Evolutionary conservation across 768 basidiomycete genomes (phyloP).

Genomic region (Coprinopsis marcescibilis): DNA sequence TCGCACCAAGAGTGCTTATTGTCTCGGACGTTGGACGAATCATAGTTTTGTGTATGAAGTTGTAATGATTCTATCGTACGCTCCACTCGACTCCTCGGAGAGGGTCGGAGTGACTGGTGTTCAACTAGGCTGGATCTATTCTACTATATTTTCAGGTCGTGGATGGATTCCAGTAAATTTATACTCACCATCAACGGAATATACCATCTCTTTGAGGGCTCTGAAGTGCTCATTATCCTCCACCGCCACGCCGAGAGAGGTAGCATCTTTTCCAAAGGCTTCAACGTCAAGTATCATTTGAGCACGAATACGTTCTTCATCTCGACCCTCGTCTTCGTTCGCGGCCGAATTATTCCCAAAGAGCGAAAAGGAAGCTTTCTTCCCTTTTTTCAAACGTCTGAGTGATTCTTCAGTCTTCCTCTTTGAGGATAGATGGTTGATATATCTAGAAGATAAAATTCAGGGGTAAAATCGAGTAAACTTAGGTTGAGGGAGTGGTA

Average conservation of each 20-base stretch:
- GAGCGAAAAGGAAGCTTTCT: constrained; percentile 71
- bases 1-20: constrained; percentile 46
- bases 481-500: not conserved
- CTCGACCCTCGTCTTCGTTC: constrained; percentile 68
- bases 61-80: too few relatives aligned
- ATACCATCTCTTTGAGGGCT: constrained; percentile 56
- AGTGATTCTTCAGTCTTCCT: constrained; percentile 92
- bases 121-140: not conserved
- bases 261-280: constrained; percentile 75
- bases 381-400: constrained; percentile 80
- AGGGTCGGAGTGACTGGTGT: too few relatives aligned
- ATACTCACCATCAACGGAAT: constrained; percentile 33
- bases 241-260: constrained; percentile 60
- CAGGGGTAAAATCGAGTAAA: not conserved
- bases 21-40: too few relatives aligned
- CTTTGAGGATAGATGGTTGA: constrained; percentile 73
- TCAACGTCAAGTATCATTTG: constrained; percentile 87
- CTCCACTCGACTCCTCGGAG: too few relatives aligned
- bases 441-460: constrained; percentile 48
- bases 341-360: constrained; percentile 51
- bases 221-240: constrained; percentile 45
- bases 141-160: not conserved
- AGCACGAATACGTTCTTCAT: constrained; percentile 81
- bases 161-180: not conserved
- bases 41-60: too few relatives aligned